phyloP scores from a whole-genome alignment of 2,329 filamentous ascomycete species.

The Xylaria sp. region DNA sequence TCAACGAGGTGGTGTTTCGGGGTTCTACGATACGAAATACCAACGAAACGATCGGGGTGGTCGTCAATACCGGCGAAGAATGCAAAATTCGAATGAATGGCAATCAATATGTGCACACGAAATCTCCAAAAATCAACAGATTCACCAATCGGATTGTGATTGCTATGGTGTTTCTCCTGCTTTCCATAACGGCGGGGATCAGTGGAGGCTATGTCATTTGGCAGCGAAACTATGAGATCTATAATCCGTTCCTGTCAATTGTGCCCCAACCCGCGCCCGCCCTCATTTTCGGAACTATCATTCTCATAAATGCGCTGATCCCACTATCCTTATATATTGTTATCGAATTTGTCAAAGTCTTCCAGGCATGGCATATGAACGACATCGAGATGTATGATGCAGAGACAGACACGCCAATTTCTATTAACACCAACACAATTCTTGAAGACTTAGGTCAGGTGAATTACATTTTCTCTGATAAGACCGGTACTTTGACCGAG shows the following conservation, averaged over 20 bases:
- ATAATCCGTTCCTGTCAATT: slow-evolving; percentile 75
- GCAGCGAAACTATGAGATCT: slow-evolving; percentile 67
- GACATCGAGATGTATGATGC: slow-evolving; percentile 93
- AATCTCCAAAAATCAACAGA: slow-evolving; percentile 76
- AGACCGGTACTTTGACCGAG: slow-evolving; percentile 92
- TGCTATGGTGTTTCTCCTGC: slow-evolving; percentile 79
- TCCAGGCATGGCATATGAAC: slow-evolving; percentile 73
- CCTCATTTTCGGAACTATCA: slow-evolving; percentile 86
- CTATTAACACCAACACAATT: slow-evolving; percentile 92
- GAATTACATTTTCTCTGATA: slow-evolving; percentile 89
- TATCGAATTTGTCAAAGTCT: slow-evolving; percentile 84
- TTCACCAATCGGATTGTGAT: slow-evolving; percentile 83
- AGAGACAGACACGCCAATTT: slow-evolving; percentile 81
- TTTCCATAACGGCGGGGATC: slow-evolving; percentile 77
- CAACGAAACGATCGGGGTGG: slow-evolving; percentile 72
- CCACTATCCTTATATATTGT: slow-evolving; percentile 90
- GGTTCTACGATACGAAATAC: slow-evolving; percentile 83
- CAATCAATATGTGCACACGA: slow-evolving; percentile 84
- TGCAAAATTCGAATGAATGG: slow-evolving; percentile 94
- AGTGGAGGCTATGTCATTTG: slow-evolving; percentile 85
- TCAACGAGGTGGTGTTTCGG: slow-evolving; percentile 82
- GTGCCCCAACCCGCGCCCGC: slow-evolving; percentile 75
- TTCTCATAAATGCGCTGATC: slow-evolving; percentile 96
- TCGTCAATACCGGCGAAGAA: slow-evolving; percentile 89
- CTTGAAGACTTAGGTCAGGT: slow-evolving; percentile 93